phyloP scores from a whole-genome alignment of 2,329 filamentous ascomycete genomes.

The Helminthosporium solani region DNA sequence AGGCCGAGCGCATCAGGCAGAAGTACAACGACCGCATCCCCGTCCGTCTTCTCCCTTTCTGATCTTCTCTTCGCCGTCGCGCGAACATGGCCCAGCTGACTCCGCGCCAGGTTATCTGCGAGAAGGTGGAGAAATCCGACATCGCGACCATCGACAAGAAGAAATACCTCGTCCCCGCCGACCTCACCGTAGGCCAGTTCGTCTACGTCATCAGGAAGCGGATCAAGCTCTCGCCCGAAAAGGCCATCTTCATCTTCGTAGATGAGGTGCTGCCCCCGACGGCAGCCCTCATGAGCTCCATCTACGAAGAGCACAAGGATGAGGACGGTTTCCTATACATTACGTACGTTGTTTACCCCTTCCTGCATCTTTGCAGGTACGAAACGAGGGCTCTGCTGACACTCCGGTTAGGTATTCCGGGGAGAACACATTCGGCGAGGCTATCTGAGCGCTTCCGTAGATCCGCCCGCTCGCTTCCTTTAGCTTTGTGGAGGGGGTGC shows the following conservation, averaged over 20 bases:
- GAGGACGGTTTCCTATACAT: slow-evolving; percentile 94
- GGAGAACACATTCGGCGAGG: slow-evolving; percentile 92
- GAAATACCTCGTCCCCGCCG: slow-evolving; percentile 97
- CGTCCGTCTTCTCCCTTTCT: slow-evolving; percentile 59
- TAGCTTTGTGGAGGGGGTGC: not conserved
- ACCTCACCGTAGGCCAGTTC: slow-evolving; percentile 98
- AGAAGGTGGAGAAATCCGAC: slow-evolving; percentile 99
- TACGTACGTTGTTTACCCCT: slow-evolving; percentile 60
- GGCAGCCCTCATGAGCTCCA: slow-evolving; percentile 97
- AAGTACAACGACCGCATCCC: slow-evolving; percentile 99
- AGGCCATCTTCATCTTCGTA: slow-evolving; percentile 99
- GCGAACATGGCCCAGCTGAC: slow-evolving; percentile 20
- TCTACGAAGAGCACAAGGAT: slow-evolving; percentile 98
- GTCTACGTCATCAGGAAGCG: slow-evolving; percentile 99
- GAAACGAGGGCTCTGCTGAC: slow-evolving; percentile 18
- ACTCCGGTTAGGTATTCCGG: slow-evolving; percentile 73
- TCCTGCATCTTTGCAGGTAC: not conserved
- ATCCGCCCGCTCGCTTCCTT: not conserved
- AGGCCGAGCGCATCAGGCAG: slow-evolving; percentile 98
- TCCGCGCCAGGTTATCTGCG: slow-evolving; percentile 82
- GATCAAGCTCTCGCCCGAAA: slow-evolving; percentile 99
- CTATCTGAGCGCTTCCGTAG: slow-evolving; percentile 28
- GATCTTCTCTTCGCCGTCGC: slow-evolving; percentile 1
- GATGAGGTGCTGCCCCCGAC: slow-evolving; percentile 97
- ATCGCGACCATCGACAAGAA: slow-evolving; percentile 99